Percentiles rank a stretch among this genome's conserved stretches.
Conservation (phyloP, 768 basidiomycete genomes). For the Termitomyces eurrhizus region DNA sequence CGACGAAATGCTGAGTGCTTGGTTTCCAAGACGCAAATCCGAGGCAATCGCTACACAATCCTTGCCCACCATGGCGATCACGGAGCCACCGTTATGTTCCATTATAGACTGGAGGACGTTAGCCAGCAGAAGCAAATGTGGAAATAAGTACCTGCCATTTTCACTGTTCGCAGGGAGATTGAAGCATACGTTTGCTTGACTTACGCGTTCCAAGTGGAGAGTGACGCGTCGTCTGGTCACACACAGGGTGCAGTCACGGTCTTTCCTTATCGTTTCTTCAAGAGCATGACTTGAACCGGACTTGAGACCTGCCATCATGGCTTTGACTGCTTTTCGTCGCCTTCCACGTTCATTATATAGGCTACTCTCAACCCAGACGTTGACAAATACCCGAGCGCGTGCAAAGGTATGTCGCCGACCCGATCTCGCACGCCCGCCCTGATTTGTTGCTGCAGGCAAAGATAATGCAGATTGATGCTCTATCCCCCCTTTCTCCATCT, state of each 20-base stretch:
- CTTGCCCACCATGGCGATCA: conserved; percentile 98
- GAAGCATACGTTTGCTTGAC: conserved; percentile 5
- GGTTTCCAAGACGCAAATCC: conserved; percentile 87
- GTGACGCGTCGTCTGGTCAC: conserved; percentile 41
- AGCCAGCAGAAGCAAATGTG: conserved; percentile 1
- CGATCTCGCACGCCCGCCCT: background rate
- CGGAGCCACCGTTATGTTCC: conserved; percentile 96
- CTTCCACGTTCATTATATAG: conserved; percentile 3
- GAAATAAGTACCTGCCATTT: conserved; percentile 33
- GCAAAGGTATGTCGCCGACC: conserved; percentile 13
- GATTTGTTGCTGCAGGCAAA: conserved; percentile 37
- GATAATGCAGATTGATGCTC: conserved; percentile 51
- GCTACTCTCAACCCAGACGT: conserved; percentile 12
- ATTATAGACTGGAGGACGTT: conserved; percentile 68
- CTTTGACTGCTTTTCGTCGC: conserved; percentile 1
- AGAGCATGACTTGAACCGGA: conserved; percentile 7
- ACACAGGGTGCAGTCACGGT: conserved; percentile 22
- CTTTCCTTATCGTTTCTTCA: background rate
- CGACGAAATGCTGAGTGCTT: conserved; percentile 79
- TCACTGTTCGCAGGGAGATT: conserved; percentile 15
- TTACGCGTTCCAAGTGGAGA: conserved; percentile 29
- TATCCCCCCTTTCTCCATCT: conserved; percentile 42
- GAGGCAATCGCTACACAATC: conserved; percentile 98
- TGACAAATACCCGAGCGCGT: conserved; percentile 13
- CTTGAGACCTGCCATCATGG: conserved; percentile 6